Percentiles rank a stretch among this genome's conserved stretches.
These are phyloP conservation scores for Aspergillus nomiae DNA, from an alignment of 2,329 filamentous ascomycete genomes.

Conservation along the genomic window DNA sequence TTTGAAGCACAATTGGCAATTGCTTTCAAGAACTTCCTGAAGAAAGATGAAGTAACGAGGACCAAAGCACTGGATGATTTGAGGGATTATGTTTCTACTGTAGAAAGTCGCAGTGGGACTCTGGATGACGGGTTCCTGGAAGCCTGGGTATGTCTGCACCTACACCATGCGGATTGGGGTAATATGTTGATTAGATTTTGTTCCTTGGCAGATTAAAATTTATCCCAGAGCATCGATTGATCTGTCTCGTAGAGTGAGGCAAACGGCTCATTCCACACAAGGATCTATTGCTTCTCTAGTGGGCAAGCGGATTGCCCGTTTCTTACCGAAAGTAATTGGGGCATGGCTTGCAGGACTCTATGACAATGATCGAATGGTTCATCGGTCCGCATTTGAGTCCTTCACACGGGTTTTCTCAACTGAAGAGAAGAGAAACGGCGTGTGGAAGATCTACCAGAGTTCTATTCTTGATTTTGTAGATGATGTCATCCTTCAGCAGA, in stretches of 20 bases:
- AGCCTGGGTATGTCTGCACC: constrained; percentile 70
- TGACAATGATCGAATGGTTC: constrained; percentile 77
- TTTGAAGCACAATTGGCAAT: constrained; percentile 81
- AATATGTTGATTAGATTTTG: constrained; percentile 19
- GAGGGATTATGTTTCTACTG: constrained; percentile 62
- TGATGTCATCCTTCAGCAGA: constrained; percentile 76
- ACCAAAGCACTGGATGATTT: constrained; percentile 88
- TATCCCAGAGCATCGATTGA: constrained; percentile 92
- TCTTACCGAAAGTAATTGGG: constrained; percentile 75
- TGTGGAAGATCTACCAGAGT: constrained; percentile 80
- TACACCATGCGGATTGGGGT: constrained; percentile 6
- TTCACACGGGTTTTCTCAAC: constrained; percentile 74
- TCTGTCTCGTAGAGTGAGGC: constrained; percentile 81
- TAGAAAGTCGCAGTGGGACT: constrained; percentile 58
- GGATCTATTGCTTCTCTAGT: constrained; percentile 59
- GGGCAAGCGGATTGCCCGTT: constrained; percentile 80
- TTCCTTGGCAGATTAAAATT: constrained; percentile 66
- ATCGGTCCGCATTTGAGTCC: constrained; percentile 75
- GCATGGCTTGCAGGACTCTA: constrained; percentile 91
- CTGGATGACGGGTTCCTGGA: constrained; percentile 82
- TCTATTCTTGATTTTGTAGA: constrained; percentile 81
- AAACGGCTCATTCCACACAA: constrained; percentile 78
- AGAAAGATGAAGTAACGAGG: constrained; percentile 92
- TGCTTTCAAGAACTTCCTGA: constrained; percentile 87
- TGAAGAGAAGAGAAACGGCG: constrained; percentile 72